These are phyloP conservation scores for Emergomyces africanus DNA, from an alignment of 2,329 filamentous ascomycete genomes.

Conservation along the genomic window DNA sequence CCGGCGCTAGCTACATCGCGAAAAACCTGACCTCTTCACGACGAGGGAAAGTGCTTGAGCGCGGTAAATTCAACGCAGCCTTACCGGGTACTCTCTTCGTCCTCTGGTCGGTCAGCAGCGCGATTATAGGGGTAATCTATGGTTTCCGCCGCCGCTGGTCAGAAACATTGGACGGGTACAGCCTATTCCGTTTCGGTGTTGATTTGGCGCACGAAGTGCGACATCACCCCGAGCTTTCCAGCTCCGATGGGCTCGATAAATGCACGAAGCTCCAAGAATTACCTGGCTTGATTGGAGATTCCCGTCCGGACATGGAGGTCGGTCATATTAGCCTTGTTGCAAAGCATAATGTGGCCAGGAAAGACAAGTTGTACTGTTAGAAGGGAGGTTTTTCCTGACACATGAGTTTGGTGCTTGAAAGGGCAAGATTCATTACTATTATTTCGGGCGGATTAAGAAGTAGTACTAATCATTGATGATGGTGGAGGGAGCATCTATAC, in stretches of 20 bases:
- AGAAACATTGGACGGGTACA: constrained; percentile 8
- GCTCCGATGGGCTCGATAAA: not conserved
- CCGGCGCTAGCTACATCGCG: not conserved
- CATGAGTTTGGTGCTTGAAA: not conserved
- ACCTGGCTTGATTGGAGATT: not conserved
- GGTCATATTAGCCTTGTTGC: not conserved
- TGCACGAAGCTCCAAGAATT: not conserved
- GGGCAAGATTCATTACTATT: not conserved
- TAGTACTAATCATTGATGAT: not conserved
- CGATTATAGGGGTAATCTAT: constrained; percentile 3
- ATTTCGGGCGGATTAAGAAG: not conserved
- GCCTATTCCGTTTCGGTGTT: constrained; percentile 7
- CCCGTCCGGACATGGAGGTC: not conserved
- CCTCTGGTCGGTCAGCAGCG: constrained; percentile 6
- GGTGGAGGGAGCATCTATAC: not conserved
- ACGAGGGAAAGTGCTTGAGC: constrained; percentile 2
- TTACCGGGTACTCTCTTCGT: not conserved
- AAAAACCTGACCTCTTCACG: constrained; percentile 1
- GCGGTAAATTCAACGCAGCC: not conserved
- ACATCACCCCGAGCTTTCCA: not conserved
- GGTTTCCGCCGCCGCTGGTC: constrained; percentile 7
- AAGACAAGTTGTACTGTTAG: not conserved
- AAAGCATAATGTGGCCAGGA: not conserved
- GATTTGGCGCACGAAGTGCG: constrained; percentile 1
- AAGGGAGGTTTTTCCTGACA: not conserved